These are phyloP conservation scores for Meripilus lineatus DNA, from an alignment of 1,284 basidiomycete genomes.

Conservation along the genomic window DNA sequence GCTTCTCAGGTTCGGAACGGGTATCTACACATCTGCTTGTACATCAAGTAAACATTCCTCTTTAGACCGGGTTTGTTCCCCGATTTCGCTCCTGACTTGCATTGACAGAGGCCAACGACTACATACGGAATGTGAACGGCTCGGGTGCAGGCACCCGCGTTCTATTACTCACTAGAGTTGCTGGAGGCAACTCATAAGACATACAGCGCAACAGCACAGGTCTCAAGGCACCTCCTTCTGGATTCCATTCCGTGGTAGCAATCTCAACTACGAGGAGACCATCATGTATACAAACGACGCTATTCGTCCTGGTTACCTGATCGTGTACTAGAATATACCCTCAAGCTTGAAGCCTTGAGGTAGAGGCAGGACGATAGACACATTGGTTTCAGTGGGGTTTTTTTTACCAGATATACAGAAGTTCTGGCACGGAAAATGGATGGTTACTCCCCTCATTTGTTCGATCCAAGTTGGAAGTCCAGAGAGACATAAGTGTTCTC, in stretches of 20 bases:
- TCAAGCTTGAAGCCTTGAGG: too few species aligned
- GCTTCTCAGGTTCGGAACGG: constrained; percentile 48
- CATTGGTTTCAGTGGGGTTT: too few species aligned
- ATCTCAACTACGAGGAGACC: constrained; percentile 19
- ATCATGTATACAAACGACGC: constrained; percentile 18
- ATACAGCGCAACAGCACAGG: constrained; percentile 41
- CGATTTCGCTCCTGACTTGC: neutral
- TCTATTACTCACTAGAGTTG: constrained; percentile 52
- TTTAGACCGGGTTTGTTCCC: constrained; percentile 6
- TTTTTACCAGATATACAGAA: too few species aligned
- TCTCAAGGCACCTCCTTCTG: constrained; percentile 43
- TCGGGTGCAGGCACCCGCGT: constrained; percentile 37
- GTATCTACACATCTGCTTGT: constrained; percentile 56
- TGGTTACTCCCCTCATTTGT: too few species aligned
- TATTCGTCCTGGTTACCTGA: constrained; percentile 15
- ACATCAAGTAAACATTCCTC: constrained; percentile 48
- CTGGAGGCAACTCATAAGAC: constrained; percentile 49
- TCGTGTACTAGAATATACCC: constrained; percentile 12
- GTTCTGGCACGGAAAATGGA: too few species aligned
- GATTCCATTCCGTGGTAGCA: constrained; percentile 47
- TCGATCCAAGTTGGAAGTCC: too few species aligned
- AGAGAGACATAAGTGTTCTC: too few species aligned
- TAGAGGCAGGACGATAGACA: too few species aligned
- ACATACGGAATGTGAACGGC: constrained; percentile 36
- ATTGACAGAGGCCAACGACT: constrained; percentile 55